Conservation (phyloP, 176 grass and related monocot species). For the Oropetium thomaeum region DNA sequence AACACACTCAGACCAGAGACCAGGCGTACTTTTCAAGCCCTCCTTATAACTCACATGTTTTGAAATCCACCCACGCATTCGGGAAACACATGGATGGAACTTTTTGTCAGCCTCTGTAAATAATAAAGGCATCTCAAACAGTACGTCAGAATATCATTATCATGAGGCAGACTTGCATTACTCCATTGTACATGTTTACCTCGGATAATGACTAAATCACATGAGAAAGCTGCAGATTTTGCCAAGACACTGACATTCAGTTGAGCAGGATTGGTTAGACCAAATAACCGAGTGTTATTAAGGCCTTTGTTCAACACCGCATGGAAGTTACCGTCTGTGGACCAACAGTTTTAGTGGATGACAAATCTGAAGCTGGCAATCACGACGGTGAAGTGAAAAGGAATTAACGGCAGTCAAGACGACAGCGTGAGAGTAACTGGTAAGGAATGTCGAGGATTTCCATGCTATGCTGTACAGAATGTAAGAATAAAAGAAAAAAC, state of each 20-base stretch:
- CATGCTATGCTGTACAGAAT: conserved; percentile 8
- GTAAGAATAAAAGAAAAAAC: no score
- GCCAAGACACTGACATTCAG: not conserved
- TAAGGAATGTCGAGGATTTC: not conserved
- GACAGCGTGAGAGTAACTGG: not conserved
- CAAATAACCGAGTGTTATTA: not conserved
- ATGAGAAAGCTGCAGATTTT: not conserved
- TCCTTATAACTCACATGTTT: not conserved
- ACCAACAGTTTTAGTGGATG: not conserved
- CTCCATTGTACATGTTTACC: not conserved
- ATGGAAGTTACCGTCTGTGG: not conserved
- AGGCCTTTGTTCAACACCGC: conserved; percentile 4
- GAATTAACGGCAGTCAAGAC: not conserved
- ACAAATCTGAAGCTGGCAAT: not conserved
- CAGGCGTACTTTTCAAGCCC: not conserved
- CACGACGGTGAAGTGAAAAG: not conserved
- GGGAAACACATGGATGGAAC: not conserved
- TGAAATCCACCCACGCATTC: conserved; percentile 5
- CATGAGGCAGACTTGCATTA: not conserved
- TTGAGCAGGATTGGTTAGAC: no score
- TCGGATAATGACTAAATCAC: not conserved
- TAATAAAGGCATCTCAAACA: not conserved
- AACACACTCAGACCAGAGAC: not conserved
- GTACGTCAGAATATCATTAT: not conserved
- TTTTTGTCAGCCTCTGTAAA: not conserved